These are phyloP conservation scores for Neoboletus subvelutipes DNA, from an alignment of 768 basidiomycete species.

Conservation along the genomic window DNA sequence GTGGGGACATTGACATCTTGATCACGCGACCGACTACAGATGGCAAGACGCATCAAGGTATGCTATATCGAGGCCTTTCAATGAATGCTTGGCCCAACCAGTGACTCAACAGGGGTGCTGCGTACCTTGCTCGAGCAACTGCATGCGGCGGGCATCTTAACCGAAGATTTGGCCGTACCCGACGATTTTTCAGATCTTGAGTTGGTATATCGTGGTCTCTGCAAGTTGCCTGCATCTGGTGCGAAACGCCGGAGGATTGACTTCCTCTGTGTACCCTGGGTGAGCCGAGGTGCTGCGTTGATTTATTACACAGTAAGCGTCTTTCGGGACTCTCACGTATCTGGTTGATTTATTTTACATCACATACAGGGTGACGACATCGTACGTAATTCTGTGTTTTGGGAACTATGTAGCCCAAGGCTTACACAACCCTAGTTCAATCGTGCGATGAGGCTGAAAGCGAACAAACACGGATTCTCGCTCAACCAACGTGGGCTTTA, in stretches of 20 bases:
- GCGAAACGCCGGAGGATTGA: constrained; percentile 74
- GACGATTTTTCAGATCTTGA: constrained; percentile 69
- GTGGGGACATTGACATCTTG: constrained; percentile 91
- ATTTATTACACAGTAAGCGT: constrained; percentile 84
- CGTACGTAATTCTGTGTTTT: constrained; percentile 42
- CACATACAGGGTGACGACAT: constrained; percentile 80
- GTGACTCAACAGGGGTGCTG: constrained; percentile 51
- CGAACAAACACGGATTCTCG: constrained; percentile 75
- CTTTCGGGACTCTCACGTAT: constrained; percentile 16
- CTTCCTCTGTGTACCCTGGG: constrained; percentile 80
- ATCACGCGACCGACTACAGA: constrained; percentile 75
- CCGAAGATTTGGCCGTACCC: constrained; percentile 76
- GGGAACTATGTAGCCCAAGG: neutral
- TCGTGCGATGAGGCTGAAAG: constrained; percentile 83
- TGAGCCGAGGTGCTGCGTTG: constrained; percentile 75
- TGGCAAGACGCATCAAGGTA: constrained; percentile 73
- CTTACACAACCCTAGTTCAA: constrained; percentile 63
- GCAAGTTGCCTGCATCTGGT: constrained; percentile 49
- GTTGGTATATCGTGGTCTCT: constrained; percentile 79
- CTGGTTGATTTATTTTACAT: neutral
- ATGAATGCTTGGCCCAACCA: neutral
- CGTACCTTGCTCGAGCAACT: constrained; percentile 55
- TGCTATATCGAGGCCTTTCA: constrained; percentile 2
- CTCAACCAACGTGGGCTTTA: constrained; percentile 88
- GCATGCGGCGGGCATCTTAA: constrained; percentile 60